phyloP scores from a whole-genome alignment of 768 basidiomycete species.

The Mycena haematopus region DNA sequence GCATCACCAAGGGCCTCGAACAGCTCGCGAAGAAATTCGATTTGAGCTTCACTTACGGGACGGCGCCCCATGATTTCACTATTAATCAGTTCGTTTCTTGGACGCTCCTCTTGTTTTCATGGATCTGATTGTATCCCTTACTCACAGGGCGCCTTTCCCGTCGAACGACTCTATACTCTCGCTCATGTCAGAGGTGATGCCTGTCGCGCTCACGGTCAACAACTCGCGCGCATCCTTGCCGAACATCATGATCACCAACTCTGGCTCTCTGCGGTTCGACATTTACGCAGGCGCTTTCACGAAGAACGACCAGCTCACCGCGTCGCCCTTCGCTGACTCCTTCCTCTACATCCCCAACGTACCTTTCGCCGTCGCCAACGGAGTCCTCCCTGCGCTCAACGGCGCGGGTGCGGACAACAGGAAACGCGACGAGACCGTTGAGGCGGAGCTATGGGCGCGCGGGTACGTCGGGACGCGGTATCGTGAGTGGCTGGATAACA shows the following conservation, averaged over 20 bases:
- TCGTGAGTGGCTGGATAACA: conserved; percentile 62
- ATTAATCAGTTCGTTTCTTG: conserved; percentile 55
- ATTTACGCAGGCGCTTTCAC: conserved; percentile 75
- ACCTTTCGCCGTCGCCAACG: conserved; percentile 53
- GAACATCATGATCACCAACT: conserved; percentile 69
- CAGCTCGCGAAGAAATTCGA: conserved; percentile 64
- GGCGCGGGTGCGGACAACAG: conserved; percentile 46
- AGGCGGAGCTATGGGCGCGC: conserved; percentile 49
- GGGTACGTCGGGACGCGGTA: conserved; percentile 61
- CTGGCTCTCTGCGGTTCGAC: conserved; percentile 70
- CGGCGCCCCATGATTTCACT: conserved; percentile 78
- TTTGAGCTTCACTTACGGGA: conserved; percentile 68
- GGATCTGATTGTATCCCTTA: conserved; percentile 22
- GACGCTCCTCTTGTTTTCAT: background rate
- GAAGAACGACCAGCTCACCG: conserved; percentile 81
- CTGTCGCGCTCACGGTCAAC: conserved; percentile 63
- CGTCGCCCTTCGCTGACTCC: conserved; percentile 69
- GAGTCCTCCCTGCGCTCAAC: conserved; percentile 62
- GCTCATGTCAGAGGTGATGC: conserved; percentile 50
- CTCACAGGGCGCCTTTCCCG: conserved; percentile 62
- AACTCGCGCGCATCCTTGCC: conserved; percentile 66
- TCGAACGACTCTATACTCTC: conserved; percentile 66
- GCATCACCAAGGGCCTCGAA: conserved; percentile 62
- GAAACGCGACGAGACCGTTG: conserved; percentile 39
- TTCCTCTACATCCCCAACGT: conserved; percentile 70